Percentiles rank a stretch among this genome's conserved stretches.
phyloP scores from a whole-genome alignment of 208 protist genomes.

The Blastocrithidia nonstop region DNA sequence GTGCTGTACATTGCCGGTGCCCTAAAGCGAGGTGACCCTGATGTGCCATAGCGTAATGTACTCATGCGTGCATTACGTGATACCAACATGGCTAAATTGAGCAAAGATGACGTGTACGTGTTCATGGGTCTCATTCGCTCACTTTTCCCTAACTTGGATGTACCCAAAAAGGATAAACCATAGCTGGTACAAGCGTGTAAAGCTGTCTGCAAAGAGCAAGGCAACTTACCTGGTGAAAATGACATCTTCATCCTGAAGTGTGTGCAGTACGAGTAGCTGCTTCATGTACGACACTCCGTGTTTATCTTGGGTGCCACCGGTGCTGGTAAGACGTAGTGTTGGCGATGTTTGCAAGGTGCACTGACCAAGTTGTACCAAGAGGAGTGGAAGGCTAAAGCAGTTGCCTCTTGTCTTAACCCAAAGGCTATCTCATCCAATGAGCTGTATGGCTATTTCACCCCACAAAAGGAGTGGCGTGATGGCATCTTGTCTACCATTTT shows the following conservation, averaged over 20 bases:
- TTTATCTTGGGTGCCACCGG: slow-evolving; percentile 96
- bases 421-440: slow-evolving; percentile 98
- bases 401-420: slow-evolving; percentile 90
- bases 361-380: slow-evolving; percentile 83
- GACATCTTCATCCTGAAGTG: slow-evolving; percentile 97
- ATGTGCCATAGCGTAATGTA: slow-evolving; percentile 90
- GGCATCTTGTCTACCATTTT: slow-evolving; percentile 92
- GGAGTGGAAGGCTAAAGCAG: slow-evolving; percentile 86
- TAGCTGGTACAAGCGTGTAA: slow-evolving; percentile 86
- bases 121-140: slow-evolving; percentile 96
- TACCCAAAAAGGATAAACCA: slow-evolving; percentile 89
- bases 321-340: slow-evolving; percentile 93
- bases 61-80: slow-evolving; percentile 96
- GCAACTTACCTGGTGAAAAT: slow-evolving; percentile 92
- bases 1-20: slow-evolving; percentile 95
- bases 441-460: slow-evolving; percentile 96
- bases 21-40: slow-evolving; percentile 91
- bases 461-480: slow-evolving; percentile 96
- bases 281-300: slow-evolving; percentile 97
- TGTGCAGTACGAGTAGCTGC: slow-evolving; percentile 96
- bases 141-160: slow-evolving; percentile 93
- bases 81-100: slow-evolving; percentile 96
- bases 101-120: slow-evolving; percentile 95
- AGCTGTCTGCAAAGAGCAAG: slow-evolving; percentile 72
- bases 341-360: slow-evolving; percentile 89